A percentile compares a stretch with the other conserved stretches of the same genome.
phyloP scores from a whole-genome alignment of 2,329 filamentous ascomycete genomes.

The Pseudocercospora pini-densiflorae region DNA sequence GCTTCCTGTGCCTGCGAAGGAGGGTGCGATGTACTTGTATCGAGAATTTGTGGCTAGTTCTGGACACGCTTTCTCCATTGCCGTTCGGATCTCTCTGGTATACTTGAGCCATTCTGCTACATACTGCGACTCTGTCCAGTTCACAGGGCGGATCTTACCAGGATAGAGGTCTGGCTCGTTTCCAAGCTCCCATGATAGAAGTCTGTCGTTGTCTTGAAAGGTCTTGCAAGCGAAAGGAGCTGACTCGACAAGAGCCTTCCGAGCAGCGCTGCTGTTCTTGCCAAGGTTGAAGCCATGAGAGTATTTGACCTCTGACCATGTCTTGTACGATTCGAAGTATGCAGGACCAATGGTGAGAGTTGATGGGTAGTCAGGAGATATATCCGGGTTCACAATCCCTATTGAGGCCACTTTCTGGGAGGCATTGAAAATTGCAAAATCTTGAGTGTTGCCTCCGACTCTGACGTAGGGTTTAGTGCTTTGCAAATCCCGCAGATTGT shows the following conservation, averaged over 20 bases:
- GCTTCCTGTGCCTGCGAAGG: constrained; percentile 56
- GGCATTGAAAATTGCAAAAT: constrained; percentile 65
- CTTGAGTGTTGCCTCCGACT: constrained; percentile 70
- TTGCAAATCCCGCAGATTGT: constrained; percentile 59
- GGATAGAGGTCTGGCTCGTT: constrained; percentile 68
- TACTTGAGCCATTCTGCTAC: constrained; percentile 64
- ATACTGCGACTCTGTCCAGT: constrained; percentile 61
- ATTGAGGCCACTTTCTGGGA: constrained; percentile 56
- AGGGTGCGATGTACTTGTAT: constrained; percentile 62
- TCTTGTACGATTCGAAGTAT: constrained; percentile 67
- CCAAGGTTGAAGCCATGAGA: constrained; percentile 66
- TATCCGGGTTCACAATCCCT: constrained; percentile 56
- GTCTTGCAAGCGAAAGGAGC: constrained; percentile 63
- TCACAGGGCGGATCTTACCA: constrained; percentile 55
- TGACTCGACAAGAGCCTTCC: constrained; percentile 59
- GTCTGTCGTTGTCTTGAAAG: constrained; percentile 50
- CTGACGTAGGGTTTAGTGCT: constrained; percentile 65
- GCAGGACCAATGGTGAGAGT: constrained; percentile 64
- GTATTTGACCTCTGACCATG: constrained; percentile 61
- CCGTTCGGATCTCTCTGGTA: constrained; percentile 53
- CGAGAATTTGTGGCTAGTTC: constrained; percentile 47
- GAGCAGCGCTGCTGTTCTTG: constrained; percentile 57
- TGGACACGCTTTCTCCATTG: constrained; percentile 57
- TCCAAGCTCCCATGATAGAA: constrained; percentile 66
- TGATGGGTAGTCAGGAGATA: constrained; percentile 64